Conservation (phyloP, 805 yeast genomes). For the Pichia gijzeniarum region DNA sequence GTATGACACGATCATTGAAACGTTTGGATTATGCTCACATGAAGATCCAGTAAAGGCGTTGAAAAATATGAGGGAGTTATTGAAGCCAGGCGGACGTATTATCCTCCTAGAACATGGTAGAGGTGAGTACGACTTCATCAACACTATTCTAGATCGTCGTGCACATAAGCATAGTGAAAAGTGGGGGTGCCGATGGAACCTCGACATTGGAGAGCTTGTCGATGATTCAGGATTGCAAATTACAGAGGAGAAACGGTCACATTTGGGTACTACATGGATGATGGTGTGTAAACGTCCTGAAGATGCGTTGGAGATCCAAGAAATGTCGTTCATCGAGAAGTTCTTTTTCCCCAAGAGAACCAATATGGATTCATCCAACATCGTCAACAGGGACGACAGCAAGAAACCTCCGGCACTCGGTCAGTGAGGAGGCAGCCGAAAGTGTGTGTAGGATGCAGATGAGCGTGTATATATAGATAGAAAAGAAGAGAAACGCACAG, state of each 20-base stretch:
- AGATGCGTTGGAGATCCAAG: slow-evolving; percentile 45
- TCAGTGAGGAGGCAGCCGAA: not conserved
- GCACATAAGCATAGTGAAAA: slow-evolving; percentile 77
- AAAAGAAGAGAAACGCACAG: not conserved
- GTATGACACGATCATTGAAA: slow-evolving; percentile 89
- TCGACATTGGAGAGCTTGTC: slow-evolving; percentile 84
- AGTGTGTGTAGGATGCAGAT: too few relatives aligned
- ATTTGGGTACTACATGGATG: slow-evolving; percentile 91
- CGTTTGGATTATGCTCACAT: slow-evolving; percentile 94
- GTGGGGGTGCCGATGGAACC: slow-evolving; percentile 98
- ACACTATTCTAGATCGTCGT: slow-evolving; percentile 71
- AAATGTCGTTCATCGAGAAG: slow-evolving; percentile 44
- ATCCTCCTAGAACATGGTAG: slow-evolving; percentile 90
- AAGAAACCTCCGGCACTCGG: not conserved
- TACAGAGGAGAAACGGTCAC: slow-evolving; percentile 72
- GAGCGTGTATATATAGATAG: too few relatives aligned
- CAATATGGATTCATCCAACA: slow-evolving; percentile 27
- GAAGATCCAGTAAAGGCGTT: slow-evolving; percentile 85
- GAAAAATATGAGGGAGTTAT: slow-evolving; percentile 59
- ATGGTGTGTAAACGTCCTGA: slow-evolving; percentile 70
- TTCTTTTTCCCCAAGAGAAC: slow-evolving; percentile 34
- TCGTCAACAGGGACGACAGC: slow-evolving; percentile 9
- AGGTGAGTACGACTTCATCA: slow-evolving; percentile 71
- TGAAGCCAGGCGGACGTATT: slow-evolving; percentile 87
- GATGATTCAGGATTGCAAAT: slow-evolving; percentile 80